These are phyloP conservation scores for Botryotinia narcissicola DNA, from an alignment of 2,329 filamentous ascomycete genomes.

Conservation along the genomic window DNA sequence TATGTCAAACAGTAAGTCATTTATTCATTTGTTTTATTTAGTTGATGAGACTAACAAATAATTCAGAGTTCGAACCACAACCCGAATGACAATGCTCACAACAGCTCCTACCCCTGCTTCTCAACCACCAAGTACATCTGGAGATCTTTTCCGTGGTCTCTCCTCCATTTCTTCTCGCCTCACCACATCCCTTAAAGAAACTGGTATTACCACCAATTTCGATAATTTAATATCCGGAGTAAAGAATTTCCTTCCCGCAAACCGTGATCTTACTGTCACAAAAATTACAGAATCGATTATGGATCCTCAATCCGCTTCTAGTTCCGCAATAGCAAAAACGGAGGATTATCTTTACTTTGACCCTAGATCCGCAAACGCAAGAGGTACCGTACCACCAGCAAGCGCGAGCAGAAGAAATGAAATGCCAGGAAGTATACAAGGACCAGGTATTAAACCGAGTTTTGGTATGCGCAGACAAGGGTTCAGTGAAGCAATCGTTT, in stretches of 20 bases:
- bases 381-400: slow-evolving; percentile 84
- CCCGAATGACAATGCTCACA: slow-evolving; percentile 96
- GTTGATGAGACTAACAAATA: slow-evolving; percentile 25
- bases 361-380: slow-evolving; percentile 85
- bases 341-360: slow-evolving; percentile 98
- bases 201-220: slow-evolving; percentile 80
- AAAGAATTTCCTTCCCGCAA: slow-evolving; percentile 95
- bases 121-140: slow-evolving; percentile 55
- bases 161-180: slow-evolving; percentile 87
- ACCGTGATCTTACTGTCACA: slow-evolving; percentile 92
- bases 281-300: slow-evolving; percentile 98
- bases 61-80: slow-evolving; percentile 79
- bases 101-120: slow-evolving; percentile 65
- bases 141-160: slow-evolving; percentile 87
- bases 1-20: slow-evolving; percentile 77
- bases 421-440: slow-evolving; percentile 48
- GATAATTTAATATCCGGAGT: slow-evolving; percentile 93
- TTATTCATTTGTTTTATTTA: background rate
- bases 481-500: slow-evolving; percentile 88
- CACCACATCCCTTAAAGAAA: slow-evolving; percentile 91
- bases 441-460: slow-evolving; percentile 68
- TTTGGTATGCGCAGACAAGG: slow-evolving; percentile 90
- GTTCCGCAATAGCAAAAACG: slow-evolving; percentile 91
- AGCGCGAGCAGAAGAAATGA: slow-evolving; percentile 53
- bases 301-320: slow-evolving; percentile 87